Percentiles rank a stretch among this genome's conserved stretches.
Conservation (phyloP, 148 eudicot species). For the Nyssa sinensis region DNA sequence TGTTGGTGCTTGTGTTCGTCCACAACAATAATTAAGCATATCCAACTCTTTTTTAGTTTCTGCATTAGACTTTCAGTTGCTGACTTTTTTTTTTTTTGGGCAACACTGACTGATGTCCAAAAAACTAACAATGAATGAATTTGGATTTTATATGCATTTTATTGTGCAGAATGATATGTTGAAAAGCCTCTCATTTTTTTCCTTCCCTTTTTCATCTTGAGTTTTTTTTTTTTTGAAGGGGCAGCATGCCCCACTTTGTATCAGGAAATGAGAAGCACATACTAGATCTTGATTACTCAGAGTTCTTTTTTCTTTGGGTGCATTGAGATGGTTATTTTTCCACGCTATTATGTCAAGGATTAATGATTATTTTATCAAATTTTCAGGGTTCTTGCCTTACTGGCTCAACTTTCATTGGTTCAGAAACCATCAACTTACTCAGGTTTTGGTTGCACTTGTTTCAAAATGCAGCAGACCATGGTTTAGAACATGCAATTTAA, state of each 20-base stretch:
- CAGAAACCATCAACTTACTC: conserved; percentile 26
- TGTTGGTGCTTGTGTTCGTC: no score
- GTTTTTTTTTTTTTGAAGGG: not conserved
- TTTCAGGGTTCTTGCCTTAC: conserved; percentile 46
- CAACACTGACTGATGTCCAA: not conserved
- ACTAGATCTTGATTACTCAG: not conserved
- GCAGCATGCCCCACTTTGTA: not conserved
- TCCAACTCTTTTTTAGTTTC: not conserved
- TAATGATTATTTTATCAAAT: not conserved
- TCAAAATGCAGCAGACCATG: conserved; percentile 7
- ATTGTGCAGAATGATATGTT: not conserved
- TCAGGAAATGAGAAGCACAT: not conserved
- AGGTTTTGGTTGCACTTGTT: conserved; percentile 28
- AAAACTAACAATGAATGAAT: no score
- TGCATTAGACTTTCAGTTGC: not conserved
- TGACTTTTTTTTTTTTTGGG: not conserved
- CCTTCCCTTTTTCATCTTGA: not conserved
- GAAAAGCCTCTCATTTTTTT: not conserved
- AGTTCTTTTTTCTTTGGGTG: not conserved
- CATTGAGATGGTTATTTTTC: not conserved
- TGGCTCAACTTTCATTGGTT: conserved; percentile 21
- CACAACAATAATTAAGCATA: not conserved
- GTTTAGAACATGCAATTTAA: not conserved
- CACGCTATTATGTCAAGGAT: not conserved
- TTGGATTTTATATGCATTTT: not conserved